Percentiles rank a stretch among this genome's conserved stretches.
Conservation (phyloP, 345 rosid genomes). For the Dipteronia sinensis region DNA sequence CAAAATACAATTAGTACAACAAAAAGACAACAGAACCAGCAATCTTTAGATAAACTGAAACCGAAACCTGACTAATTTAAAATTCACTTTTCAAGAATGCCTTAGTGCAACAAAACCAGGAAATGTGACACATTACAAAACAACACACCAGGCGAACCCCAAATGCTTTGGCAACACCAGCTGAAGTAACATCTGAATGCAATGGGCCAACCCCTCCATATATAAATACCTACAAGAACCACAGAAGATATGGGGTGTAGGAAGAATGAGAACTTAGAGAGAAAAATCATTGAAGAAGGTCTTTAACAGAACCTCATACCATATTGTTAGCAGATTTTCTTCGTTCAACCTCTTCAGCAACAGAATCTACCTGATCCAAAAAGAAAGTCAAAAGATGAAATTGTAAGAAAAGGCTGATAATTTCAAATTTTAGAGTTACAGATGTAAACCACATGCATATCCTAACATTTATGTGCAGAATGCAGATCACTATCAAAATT, state of each 20-base stretch:
- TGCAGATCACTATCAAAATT: background rate
- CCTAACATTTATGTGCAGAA: slow-evolving; percentile 1
- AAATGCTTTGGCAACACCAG: slow-evolving; percentile 97
- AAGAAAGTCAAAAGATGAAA: slow-evolving; percentile 28
- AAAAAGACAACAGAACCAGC: slow-evolving; percentile 10
- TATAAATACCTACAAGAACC: slow-evolving; percentile 64
- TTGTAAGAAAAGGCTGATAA: slow-evolving; percentile 1
- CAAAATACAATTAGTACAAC: slow-evolving; percentile 14
- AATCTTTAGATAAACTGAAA: background rate
- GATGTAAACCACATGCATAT: background rate
- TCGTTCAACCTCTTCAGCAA: slow-evolving; percentile 93
- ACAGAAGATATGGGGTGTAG: background rate
- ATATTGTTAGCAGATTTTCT: slow-evolving; percentile 69
- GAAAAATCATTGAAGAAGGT: slow-evolving; percentile 14
- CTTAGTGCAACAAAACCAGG: background rate
- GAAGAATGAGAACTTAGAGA: slow-evolving; percentile 12
- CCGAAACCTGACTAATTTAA: background rate
- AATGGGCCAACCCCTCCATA: slow-evolving; percentile 96
- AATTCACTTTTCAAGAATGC: background rate
- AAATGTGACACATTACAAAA: slow-evolving; percentile 12
- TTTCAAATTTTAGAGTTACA: slow-evolving; percentile 14
- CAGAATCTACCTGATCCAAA: slow-evolving; percentile 80
- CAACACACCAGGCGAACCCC: slow-evolving; percentile 89
- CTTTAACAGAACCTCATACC: slow-evolving; percentile 41
- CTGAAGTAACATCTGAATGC: slow-evolving; percentile 89